These are phyloP conservation scores for Micromonas pusilla DNA, from an alignment of 139 green algal species.

Conservation along the genomic window DNA sequence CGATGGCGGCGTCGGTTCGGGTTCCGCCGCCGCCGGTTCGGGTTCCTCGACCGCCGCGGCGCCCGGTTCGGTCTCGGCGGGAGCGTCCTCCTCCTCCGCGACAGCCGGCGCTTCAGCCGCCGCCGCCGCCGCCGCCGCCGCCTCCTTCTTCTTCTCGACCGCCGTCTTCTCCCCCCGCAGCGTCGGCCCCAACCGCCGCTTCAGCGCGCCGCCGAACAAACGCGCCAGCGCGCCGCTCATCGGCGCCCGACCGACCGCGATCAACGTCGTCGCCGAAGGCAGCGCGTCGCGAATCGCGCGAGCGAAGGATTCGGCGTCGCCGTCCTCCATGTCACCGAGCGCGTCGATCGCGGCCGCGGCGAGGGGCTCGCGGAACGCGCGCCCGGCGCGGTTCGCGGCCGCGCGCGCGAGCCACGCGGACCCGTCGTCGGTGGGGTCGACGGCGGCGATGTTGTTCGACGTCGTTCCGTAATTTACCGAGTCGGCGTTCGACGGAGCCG, in stretches of 20 bases:
- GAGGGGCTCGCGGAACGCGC: not conserved
- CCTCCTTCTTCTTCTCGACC: not conserved
- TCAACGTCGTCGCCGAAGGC: not conserved
- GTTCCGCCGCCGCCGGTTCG: not conserved
- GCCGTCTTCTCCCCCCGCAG: not conserved
- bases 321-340: not conserved
- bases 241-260: not conserved
- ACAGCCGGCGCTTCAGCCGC: not conserved
- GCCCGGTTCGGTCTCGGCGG: not conserved
- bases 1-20: not conserved
- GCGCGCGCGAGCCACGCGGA: not conserved
- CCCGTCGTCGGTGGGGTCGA: not conserved
- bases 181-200: not conserved
- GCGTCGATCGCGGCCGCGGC: not conserved
- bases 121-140: no score
- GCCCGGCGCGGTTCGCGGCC: not conserved
- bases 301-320: conserved; percentile 1
- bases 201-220: not conserved
- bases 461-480: no score
- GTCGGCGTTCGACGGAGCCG: not conserved
- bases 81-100: not conserved
- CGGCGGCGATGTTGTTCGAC: no score
- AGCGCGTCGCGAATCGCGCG: not conserved
- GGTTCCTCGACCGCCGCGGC: not conserved
- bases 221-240: not conserved